These are phyloP conservation scores for Erodium moschatum DNA, from an alignment of 441 rosid species.

Conservation along the genomic window DNA sequence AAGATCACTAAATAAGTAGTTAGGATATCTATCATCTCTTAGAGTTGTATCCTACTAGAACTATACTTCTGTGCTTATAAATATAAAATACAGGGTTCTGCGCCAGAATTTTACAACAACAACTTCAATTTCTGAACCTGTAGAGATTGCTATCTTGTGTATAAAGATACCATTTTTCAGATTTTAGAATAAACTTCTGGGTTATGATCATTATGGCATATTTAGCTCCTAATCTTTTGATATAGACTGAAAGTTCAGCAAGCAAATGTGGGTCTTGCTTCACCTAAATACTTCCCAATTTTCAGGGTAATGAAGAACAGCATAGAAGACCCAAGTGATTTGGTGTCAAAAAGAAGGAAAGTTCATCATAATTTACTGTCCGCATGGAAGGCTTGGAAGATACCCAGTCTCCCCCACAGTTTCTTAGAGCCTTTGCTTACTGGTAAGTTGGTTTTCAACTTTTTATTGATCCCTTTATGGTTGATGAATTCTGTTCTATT, in stretches of 20 bases:
- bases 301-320: slow-evolving; percentile 47
- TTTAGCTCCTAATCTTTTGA: neutral
- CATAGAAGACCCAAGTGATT: slow-evolving; percentile 48
- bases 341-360: slow-evolving; percentile 52
- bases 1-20: too few species aligned
- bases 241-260: neutral
- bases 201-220: neutral
- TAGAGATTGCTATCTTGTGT: neutral
- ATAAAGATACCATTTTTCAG: neutral
- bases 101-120: too few species aligned
- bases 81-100: too few species aligned
- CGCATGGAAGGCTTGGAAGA: slow-evolving; percentile 37
- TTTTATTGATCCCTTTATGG: slow-evolving; percentile 9
- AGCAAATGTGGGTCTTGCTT: neutral
- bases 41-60: too few species aligned
- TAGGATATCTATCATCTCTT: too few species aligned
- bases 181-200: neutral
- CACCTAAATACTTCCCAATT: neutral
- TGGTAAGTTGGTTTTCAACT: slow-evolving; percentile 37
- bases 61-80: too few species aligned
- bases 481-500: slow-evolving; percentile 14
- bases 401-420: slow-evolving; percentile 30
- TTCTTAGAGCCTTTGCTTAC: slow-evolving; percentile 54
- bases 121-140: neutral
- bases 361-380: slow-evolving; percentile 32